phyloP scores from a whole-genome alignment of 192 early-diverging fungal species.

The Chytriomyces hyalinus region DNA sequence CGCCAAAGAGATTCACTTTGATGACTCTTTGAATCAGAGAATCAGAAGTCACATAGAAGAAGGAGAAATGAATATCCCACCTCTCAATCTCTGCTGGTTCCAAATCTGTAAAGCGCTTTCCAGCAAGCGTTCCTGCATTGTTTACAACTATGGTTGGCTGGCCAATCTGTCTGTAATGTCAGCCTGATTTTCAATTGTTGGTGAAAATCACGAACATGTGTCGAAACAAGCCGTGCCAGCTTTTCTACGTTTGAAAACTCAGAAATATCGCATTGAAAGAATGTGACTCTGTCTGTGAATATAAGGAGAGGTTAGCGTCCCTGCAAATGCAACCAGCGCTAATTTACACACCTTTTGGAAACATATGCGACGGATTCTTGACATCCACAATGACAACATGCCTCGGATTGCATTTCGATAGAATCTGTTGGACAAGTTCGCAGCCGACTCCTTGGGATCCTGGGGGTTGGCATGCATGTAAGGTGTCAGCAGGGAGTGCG shows the following conservation, averaged over 20 bases:
- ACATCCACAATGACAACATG: constrained; percentile 65
- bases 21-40: constrained; percentile 51
- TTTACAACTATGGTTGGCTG: constrained; percentile 81
- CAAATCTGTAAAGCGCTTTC: constrained; percentile 67
- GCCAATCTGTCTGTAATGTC: constrained; percentile 57
- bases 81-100: constrained; percentile 65
- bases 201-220: constrained; percentile 35
- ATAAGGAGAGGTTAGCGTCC: constrained; percentile 2
- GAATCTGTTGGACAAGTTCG: constrained; percentile 53
- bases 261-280: constrained; percentile 69
- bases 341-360: constrained; percentile 43
- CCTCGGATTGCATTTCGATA: constrained; percentile 37
- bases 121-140: constrained; percentile 78
- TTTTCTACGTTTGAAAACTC: constrained; percentile 49
- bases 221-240: constrained; percentile 54
- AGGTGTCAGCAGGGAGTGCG: too few relatives aligned
- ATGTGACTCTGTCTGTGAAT: constrained; percentile 33
- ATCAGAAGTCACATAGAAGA: background rate
- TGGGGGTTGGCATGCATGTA: background rate
- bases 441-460: constrained; percentile 63
- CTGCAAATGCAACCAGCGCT: background rate
- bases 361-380: background rate
- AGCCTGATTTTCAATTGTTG: background rate
- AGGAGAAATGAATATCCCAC: constrained; percentile 17
- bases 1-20: constrained; percentile 74